phyloP scores from a whole-genome alignment of 139 green algal genomes.

The Pleodorina starrii region DNA sequence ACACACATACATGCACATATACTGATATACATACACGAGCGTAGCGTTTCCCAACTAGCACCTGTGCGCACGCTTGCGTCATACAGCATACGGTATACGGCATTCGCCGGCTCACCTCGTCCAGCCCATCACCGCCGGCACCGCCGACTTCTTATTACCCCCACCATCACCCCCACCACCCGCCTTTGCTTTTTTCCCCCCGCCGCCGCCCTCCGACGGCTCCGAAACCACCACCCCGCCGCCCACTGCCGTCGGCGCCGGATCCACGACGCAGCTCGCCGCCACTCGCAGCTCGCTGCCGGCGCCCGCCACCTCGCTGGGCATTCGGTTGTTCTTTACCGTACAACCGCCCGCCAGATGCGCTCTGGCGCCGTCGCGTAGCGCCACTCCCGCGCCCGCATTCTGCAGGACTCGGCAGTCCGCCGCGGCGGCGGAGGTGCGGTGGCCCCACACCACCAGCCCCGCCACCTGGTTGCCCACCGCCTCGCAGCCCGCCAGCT shows the following conservation, averaged over 20 bases:
- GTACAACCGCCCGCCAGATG: not conserved
- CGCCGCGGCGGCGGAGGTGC: not conserved
- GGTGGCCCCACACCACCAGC: conserved; percentile 10
- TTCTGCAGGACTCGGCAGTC: conserved; percentile 4
- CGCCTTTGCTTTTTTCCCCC: not conserved
- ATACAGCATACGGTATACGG: too few species aligned
- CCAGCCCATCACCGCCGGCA: too few species aligned
- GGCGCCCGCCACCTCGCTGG: conserved; percentile 10
- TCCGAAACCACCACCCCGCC: conserved; percentile 1
- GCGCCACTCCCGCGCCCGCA: not conserved
- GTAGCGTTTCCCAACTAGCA: too few species aligned
- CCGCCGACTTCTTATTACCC: too few species aligned
- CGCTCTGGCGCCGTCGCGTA: not conserved
- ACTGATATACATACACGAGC: too few species aligned
- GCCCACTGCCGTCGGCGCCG: not conserved
- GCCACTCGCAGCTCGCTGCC: not conserved
- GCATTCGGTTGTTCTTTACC: not conserved
- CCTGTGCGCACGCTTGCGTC: too few species aligned
- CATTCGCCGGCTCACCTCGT: too few species aligned
- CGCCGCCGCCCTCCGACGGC: not conserved
- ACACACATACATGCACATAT: too few species aligned
- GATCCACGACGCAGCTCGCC: not conserved
- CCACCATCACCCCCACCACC: too few species aligned
- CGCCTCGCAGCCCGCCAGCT: not conserved
- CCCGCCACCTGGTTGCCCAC: conserved; percentile 17